Evolutionary conservation across 2,329 filamentous ascomycete species (phyloP), one percentile per base, ranked within the genome.

Genomic region (Diaporthe ilicicola): DNA sequence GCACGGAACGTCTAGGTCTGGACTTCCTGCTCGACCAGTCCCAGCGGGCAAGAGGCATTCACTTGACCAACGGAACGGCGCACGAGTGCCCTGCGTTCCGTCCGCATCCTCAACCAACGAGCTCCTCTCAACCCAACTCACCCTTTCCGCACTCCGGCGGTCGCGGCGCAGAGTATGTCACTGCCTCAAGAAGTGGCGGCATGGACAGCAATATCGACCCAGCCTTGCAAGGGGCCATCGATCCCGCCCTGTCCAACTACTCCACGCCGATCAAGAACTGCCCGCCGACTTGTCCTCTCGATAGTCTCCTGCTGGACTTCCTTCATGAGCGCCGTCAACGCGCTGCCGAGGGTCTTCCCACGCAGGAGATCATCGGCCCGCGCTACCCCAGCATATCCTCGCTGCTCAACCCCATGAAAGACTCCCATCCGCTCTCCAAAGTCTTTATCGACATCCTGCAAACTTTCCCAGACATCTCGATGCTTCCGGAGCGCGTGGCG

Each of bases 391-490:
- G 91, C 70, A 92, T 97, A 70, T 91, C 91, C 0, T 93, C 92
- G 1, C 86, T 97, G 5, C 87, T 95, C 48, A 93, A 95, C 77
- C 92, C 93, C 0, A 84, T 89, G 50, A 86, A 87, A 64, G 86
- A 85, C 72, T 89, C 91, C 1, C 94, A 97, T 76, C 93, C 93
- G 1, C 84, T 97, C 1, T 95, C 93, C 8, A 93, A 93, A 74
- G 88, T 97, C 17, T 93, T 97, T 78, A 95, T 93, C 51, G 94
- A 97, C 79, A 94, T 97, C 71, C 84, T 97, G 13, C 86, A 89
- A 74, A 94, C 92, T n/a, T 97, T 97, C 76, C 93, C 94, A 0
- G 91, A 93, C 75, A 90, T 97, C 37, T 89, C 87, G 4, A 87
- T 86, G n/a, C 86, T 97, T 0, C 94, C 94, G 0, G 94, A 97